Evolutionary conservation across 1,139 yeast species (phyloP), one percentile per base, ranked within the genome.

Genomic region (Pichia sp.): DNA sequence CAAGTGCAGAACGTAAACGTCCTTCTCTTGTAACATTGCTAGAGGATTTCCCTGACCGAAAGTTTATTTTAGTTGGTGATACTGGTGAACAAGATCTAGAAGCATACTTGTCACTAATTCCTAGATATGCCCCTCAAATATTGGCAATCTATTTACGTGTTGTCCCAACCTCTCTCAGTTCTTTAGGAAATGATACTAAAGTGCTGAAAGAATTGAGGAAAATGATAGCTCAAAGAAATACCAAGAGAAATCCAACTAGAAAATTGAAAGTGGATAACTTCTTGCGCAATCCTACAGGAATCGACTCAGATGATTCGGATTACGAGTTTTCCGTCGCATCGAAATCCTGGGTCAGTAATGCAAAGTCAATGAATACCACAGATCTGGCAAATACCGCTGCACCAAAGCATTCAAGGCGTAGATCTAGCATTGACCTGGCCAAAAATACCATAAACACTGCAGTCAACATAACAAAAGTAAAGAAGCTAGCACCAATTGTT

Each of bases 61-160:
- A 80, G 64, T 93, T 93, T 66, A 76, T 93, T 19, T 75, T 96
- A 54, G 78, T 93, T 29, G 99, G 99, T 23, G 99, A 95, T 68
- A 86, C 97, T 1, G 98, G 99, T 1, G 99, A 95, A 67, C 85
- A 85, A 60, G 99, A 95, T 71, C 74, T 93, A 49, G 99, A 95
- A 66, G 96, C 98, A 0, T 95, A 93, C 67, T 78, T 82, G 5
- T 87, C 86, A 43, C 72, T 90, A 42, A 90, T 96, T 0, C 70
- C 72, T 42, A 62, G 69, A 36, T 82, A 74, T 63, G 95, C 96
- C 0, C 72, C 75, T 5, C 85, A 81, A 61, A 75, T 93, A 0
- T 61, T 79, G 34, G 95, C 87, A 0, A 89, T 95, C 6, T 90
- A 84, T 67, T 87, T 95, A 47, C 75, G 99, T 53, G 87, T 87